Evolutionary conservation across 192 early-diverging fungal genomes (phyloP).

Genomic region (Backusella australiensis): DNA sequence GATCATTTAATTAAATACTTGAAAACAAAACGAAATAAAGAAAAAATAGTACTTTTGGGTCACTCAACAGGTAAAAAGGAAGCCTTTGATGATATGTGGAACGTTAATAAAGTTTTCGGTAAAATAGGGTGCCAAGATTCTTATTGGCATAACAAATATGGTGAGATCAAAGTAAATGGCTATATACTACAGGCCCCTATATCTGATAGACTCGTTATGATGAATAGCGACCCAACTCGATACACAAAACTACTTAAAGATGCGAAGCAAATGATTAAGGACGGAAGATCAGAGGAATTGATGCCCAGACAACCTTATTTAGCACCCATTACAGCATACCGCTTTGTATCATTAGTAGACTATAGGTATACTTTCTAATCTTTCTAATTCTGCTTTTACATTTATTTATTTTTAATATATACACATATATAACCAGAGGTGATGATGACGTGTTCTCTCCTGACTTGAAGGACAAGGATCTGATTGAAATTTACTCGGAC

Average conservation of each 20-base stretch:
- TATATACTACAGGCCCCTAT: slow-evolving; percentile 43
- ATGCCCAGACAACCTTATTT: slow-evolving; percentile 34
- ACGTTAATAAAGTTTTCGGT: neutral
- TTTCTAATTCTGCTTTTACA: neutral
- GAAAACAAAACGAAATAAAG: slow-evolving; percentile 26
- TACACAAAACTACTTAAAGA: slow-evolving; percentile 24
- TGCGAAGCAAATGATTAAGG: slow-evolving; percentile 35
- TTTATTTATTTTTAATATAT: neutral
- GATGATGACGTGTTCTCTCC: slow-evolving; percentile 23
- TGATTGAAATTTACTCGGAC: neutral
- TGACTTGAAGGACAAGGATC: slow-evolving; percentile 14
- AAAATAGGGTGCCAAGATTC: slow-evolving; percentile 31
- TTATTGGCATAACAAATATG: slow-evolving; percentile 32
- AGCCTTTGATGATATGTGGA: neutral
- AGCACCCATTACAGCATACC: slow-evolving; percentile 39
- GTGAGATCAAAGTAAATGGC: slow-evolving; percentile 24
- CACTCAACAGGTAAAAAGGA: slow-evolving; percentile 39
- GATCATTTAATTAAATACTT: slow-evolving; percentile 36
- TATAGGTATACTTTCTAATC: slow-evolving; percentile 28
- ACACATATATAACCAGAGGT: slow-evolving; percentile 3
- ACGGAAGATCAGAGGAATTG: slow-evolving; percentile 36
- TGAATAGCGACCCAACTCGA: slow-evolving; percentile 24
- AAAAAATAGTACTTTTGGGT: slow-evolving; percentile 38
- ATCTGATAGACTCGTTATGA: slow-evolving; percentile 41
- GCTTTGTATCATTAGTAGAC: slow-evolving; percentile 35